These are phyloP conservation scores for Sporothrix schenckii DNA, from an alignment of 2,329 filamentous ascomycete species.

Conservation along the genomic window DNA sequence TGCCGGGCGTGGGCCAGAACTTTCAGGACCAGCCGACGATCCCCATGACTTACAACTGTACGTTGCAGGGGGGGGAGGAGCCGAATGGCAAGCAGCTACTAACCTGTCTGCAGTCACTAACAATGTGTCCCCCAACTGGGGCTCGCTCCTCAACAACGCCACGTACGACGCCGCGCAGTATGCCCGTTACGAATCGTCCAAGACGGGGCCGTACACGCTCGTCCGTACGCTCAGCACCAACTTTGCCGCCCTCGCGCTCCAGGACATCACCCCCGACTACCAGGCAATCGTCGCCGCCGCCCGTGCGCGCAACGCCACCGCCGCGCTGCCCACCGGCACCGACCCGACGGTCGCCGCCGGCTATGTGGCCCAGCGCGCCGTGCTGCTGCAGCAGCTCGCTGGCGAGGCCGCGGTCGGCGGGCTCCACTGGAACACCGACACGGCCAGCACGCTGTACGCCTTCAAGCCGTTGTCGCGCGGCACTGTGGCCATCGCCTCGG, in stretches of 20 bases:
- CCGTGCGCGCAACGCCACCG: not conserved
- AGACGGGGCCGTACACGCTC: slow-evolving; percentile 42
- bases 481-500: slow-evolving; percentile 44
- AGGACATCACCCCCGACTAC: slow-evolving; percentile 41
- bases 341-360: slow-evolving; percentile 46
- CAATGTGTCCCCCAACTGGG: slow-evolving; percentile 40
- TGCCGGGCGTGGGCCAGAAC: slow-evolving; percentile 48
- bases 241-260: slow-evolving; percentile 44
- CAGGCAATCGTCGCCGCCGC: slow-evolving; percentile 38
- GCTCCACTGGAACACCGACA: slow-evolving; percentile 42
- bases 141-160: slow-evolving; percentile 41
- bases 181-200: slow-evolving; percentile 41
- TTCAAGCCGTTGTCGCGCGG: slow-evolving; percentile 45
- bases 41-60: slow-evolving; percentile 33
- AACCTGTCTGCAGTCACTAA: slow-evolving; percentile 33
- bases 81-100: not conserved
- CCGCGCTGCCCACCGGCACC: slow-evolving; percentile 43
- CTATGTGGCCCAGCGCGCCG: slow-evolving; percentile 43
- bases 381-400: slow-evolving; percentile 41
- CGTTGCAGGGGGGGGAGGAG: not conserved
- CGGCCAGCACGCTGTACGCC: slow-evolving; percentile 40
- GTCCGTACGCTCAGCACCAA: slow-evolving; percentile 40
- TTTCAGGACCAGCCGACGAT: slow-evolving; percentile 44
- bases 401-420: slow-evolving; percentile 39
- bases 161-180: slow-evolving; percentile 43